Conservation (phyloP, 768 basidiomycete genomes). For the Suillus bovinus region DNA sequence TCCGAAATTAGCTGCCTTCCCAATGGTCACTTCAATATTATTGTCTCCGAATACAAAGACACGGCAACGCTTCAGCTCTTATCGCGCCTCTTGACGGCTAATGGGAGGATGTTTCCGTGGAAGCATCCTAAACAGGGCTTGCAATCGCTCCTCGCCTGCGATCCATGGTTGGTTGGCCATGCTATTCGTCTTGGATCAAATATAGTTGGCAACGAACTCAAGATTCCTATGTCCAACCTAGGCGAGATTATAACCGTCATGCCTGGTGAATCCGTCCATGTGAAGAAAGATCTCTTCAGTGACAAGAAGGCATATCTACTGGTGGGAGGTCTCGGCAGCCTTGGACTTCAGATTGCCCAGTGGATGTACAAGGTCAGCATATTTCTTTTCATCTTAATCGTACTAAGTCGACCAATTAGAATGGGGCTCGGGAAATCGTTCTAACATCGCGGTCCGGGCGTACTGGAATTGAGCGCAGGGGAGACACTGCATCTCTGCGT, state of each 20-base stretch:
- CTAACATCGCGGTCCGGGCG: constrained; percentile 29
- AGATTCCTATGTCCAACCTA: background rate
- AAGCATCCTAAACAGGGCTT: background rate
- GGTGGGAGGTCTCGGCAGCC: constrained; percentile 24
- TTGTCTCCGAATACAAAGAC: background rate
- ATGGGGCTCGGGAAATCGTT: constrained; percentile 31
- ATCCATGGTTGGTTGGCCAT: background rate
- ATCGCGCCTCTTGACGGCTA: background rate
- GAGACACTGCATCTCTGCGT: background rate
- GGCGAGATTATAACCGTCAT: background rate
- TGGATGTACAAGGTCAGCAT: constrained; percentile 28
- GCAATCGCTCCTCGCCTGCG: background rate
- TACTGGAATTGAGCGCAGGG: constrained; percentile 5
- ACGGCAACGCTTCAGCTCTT: background rate
- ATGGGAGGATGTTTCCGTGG: background rate
- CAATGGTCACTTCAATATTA: background rate
- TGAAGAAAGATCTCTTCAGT: constrained; percentile 29
- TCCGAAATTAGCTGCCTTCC: background rate
- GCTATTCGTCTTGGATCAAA: background rate
- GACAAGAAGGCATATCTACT: constrained; percentile 28
- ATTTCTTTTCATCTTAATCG: background rate
- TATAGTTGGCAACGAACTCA: background rate
- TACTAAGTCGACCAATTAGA: background rate
- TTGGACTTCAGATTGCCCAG: constrained; percentile 30
- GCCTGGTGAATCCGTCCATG: background rate